Evolutionary conservation across 441 rosid species (phyloP).

Genomic region (Populus hybrid): DNA sequence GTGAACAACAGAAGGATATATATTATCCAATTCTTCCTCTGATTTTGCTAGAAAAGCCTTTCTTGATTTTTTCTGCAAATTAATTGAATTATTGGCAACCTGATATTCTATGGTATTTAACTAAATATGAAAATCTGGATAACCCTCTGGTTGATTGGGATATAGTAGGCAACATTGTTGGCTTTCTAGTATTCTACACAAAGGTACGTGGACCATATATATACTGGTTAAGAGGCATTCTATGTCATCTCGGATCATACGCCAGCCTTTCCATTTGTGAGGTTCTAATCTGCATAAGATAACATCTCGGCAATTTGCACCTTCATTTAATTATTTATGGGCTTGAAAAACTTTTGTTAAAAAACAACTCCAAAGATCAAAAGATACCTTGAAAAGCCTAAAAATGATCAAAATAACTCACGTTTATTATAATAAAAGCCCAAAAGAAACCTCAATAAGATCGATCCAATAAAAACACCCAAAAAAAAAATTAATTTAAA

Average conservation of each 20-base stretch:
- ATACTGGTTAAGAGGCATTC: conserved; percentile 67
- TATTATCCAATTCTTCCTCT: conserved; percentile 28
- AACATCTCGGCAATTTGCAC: conserved; percentile 37
- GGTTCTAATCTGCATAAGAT: conserved; percentile 39
- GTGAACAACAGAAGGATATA: conserved; percentile 55
- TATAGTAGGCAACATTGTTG: conserved; percentile 53
- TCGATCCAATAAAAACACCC: too few species aligned
- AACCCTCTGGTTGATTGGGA: conserved; percentile 84
- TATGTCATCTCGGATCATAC: conserved; percentile 37
- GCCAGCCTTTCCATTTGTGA: conserved; percentile 38
- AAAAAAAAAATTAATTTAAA: too few species aligned
- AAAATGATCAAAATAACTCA: too few species aligned
- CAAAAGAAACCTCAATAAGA: too few species aligned
- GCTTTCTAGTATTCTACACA: conserved; percentile 64
- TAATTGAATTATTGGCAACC: conserved; percentile 64
- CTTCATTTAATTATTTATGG: conserved; percentile 19
- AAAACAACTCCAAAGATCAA: too few species aligned
- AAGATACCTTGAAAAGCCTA: too few species aligned
- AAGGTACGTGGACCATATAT: conserved; percentile 41
- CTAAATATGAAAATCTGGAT: conserved; percentile 39
- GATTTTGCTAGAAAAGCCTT: conserved; percentile 39
- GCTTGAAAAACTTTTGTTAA: too few species aligned
- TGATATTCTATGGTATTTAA: conserved; percentile 66
- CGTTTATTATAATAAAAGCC: too few species aligned
- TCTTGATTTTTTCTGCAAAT: conserved; percentile 43